These are phyloP conservation scores for Ustilago trichophora DNA, from an alignment of 1,284 basidiomycete species.

Conservation along the genomic window DNA sequence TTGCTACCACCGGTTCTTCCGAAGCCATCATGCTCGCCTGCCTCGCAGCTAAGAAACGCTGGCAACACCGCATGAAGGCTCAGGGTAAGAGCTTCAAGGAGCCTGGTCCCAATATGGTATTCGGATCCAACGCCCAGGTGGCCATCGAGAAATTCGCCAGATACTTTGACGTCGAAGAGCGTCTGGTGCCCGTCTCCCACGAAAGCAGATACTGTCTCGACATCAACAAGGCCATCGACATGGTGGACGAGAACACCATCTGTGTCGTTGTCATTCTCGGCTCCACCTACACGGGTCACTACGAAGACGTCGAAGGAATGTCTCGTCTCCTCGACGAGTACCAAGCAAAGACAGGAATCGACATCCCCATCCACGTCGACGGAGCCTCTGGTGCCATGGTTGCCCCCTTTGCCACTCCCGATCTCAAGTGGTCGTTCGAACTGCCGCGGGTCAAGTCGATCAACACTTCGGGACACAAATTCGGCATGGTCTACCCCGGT, in stretches of 20 bases:
- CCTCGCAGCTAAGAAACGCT: slow-evolving; percentile 90
- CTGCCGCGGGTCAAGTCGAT: slow-evolving; percentile 81
- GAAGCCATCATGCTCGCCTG: slow-evolving; percentile 90
- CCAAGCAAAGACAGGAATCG: slow-evolving; percentile 77
- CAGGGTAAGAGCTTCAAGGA: slow-evolving; percentile 71
- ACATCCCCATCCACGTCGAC: slow-evolving; percentile 73
- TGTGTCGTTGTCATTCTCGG: slow-evolving; percentile 72
- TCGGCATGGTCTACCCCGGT: slow-evolving; percentile 84
- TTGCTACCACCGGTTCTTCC: slow-evolving; percentile 91
- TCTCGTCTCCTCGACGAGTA: slow-evolving; percentile 84
- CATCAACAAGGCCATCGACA: slow-evolving; percentile 83
- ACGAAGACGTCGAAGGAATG: slow-evolving; percentile 90
- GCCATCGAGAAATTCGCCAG: slow-evolving; percentile 73
- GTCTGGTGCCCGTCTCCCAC: slow-evolving; percentile 58
- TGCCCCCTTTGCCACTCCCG: slow-evolving; percentile 81
- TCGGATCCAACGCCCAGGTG: slow-evolving; percentile 82
- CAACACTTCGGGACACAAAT: slow-evolving; percentile 79
- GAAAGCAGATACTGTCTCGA: slow-evolving; percentile 76
- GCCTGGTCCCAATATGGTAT: slow-evolving; percentile 75
- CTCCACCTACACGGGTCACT: slow-evolving; percentile 88
- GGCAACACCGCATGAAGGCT: slow-evolving; percentile 88
- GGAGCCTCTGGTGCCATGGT: slow-evolving; percentile 67
- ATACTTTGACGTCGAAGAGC: slow-evolving; percentile 84
- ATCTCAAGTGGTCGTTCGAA: slow-evolving; percentile 77
- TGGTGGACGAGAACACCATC: slow-evolving; percentile 84